Evolutionary conservation across 495 filamentous ascomycete genomes (phyloP).

Genomic region (Halenospora varia): DNA sequence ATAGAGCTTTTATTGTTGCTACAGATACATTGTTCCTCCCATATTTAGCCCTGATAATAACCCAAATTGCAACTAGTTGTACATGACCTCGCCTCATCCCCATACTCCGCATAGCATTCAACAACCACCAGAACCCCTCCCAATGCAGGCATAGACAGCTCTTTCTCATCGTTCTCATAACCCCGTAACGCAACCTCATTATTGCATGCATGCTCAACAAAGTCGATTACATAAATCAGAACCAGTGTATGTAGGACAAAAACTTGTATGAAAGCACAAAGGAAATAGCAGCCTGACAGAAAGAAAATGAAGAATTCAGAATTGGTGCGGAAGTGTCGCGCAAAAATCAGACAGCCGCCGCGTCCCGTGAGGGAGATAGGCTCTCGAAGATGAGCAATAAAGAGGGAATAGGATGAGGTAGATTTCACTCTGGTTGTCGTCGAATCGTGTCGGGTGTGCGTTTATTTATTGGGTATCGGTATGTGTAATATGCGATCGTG

Average conservation of each 20-base stretch:
- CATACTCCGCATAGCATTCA: too few species aligned
- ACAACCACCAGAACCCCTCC: constrained; percentile 11
- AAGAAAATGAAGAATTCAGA: too few species aligned
- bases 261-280: too few species aligned
- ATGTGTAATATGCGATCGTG: constrained; percentile 22
- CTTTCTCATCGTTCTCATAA: constrained; percentile 18
- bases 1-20: constrained; percentile 9
- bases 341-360: too few species aligned
- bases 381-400: too few species aligned
- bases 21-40: constrained; percentile 9
- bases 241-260: too few species aligned
- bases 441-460: constrained; percentile 14
- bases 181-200: constrained; percentile 18
- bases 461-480: constrained; percentile 12
- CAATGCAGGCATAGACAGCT: constrained; percentile 14
- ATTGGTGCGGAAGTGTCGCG: too few species aligned
- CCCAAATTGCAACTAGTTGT: constrained; percentile 2
- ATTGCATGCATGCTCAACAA: constrained; percentile 16
- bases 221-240: constrained; percentile 10
- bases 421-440: not conserved
- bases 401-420: too few species aligned
- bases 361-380: too few species aligned
- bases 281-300: too few species aligned
- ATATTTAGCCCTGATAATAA: constrained; percentile 11
- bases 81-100: constrained; percentile 1